Percentiles rank a stretch among this genome's conserved stretches.
Conservation (phyloP, 306 rosid species). For the Quillaja saponaria region DNA sequence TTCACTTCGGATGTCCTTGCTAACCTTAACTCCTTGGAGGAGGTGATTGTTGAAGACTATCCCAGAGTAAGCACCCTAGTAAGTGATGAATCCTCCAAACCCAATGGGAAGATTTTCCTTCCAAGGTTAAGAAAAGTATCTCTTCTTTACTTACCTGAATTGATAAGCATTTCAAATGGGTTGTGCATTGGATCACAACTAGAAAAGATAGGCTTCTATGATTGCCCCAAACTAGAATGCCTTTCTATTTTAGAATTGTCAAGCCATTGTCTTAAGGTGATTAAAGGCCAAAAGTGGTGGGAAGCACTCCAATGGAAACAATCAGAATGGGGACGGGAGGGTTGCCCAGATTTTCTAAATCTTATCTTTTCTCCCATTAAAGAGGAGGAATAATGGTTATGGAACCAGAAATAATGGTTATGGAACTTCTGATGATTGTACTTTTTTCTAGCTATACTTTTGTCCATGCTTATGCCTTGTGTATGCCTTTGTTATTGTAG, state of each 20-base stretch:
- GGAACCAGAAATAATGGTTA: too few relatives aligned
- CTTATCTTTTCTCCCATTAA: neutral
- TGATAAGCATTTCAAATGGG: neutral
- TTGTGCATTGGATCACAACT: neutral
- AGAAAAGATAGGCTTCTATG: neutral
- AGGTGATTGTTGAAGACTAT: neutral
- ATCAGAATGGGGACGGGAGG: neutral
- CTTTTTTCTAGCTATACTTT: too few relatives aligned
- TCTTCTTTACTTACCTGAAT: neutral
- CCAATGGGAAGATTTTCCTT: neutral
- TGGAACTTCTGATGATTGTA: too few relatives aligned
- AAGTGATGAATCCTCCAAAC: neutral
- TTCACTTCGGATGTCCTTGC: neutral
- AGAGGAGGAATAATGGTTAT: neutral
- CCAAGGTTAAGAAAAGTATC: neutral
- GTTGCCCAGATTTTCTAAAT: neutral
- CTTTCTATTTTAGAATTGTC: neutral
- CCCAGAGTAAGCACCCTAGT: neutral
- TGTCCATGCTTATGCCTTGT: too few relatives aligned
- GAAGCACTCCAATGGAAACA: neutral
- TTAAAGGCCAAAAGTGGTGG: conserved; percentile 27
- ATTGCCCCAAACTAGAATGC: neutral
- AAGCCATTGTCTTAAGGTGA: neutral
- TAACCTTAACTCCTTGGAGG: neutral
- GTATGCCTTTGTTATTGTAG: too few relatives aligned